A percentile compares a stretch with the other conserved stretches of the same genome.
phyloP scores from a whole-genome alignment of 2,329 filamentous ascomycete genomes.

The Epichloe coenophiala region DNA sequence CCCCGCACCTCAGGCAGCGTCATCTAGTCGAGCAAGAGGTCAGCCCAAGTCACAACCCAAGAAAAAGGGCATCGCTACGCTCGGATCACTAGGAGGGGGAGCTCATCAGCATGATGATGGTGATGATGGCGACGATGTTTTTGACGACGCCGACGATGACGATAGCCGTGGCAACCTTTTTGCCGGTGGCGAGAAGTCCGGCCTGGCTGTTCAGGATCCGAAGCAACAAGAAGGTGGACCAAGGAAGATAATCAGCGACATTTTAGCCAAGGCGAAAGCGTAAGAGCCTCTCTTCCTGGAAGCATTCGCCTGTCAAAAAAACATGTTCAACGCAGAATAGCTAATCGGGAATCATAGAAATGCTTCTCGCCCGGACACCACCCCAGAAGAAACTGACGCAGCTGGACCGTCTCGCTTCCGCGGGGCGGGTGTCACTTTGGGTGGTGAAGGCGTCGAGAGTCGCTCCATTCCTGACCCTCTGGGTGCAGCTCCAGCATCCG shows the following conservation, averaged over 20 bases:
- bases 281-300: constrained; percentile 19
- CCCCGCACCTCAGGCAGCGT: constrained; percentile 30
- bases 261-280: constrained; percentile 50
- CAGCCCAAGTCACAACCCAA: constrained; percentile 31
- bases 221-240: constrained; percentile 29
- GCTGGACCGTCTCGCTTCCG: constrained; percentile 45
- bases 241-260: constrained; percentile 46
- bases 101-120: constrained; percentile 38
- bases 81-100: constrained; percentile 40
- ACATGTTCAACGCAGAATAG: background rate
- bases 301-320: background rate
- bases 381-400: constrained; percentile 32
- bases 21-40: constrained; percentile 17
- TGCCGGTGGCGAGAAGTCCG: constrained; percentile 76
- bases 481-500: constrained; percentile 15
- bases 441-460: constrained; percentile 63
- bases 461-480: constrained; percentile 51
- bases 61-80: constrained; percentile 48
- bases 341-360: constrained; percentile 32
- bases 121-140: constrained; percentile 46
- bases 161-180: constrained; percentile 56
- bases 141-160: constrained; percentile 41
- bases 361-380: constrained; percentile 40
- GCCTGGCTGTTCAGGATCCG: constrained; percentile 53
- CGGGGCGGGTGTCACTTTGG: constrained; percentile 62